Base-by-base conservation (phyloP, 805 yeast genomes). In the Starmerella sp. region DNA sequence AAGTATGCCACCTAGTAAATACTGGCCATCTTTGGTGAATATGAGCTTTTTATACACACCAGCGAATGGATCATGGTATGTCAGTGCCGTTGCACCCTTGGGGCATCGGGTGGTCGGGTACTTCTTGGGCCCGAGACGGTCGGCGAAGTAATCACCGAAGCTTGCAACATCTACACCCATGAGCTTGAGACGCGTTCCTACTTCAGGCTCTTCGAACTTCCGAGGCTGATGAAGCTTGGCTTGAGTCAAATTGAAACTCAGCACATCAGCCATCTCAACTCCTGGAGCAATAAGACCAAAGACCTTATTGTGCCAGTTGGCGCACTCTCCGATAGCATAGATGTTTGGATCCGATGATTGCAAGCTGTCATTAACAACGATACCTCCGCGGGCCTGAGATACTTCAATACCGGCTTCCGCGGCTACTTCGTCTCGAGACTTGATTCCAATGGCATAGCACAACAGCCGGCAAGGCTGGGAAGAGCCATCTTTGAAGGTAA, bases 81-180 rank as follows among this genome's bases (percentile, higher is more conserved):
- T 62, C 30, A 70, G 55, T 2, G 69, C 61, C 22, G 63, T 58
- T 8, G 64, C 63, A 22, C 59, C 63, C 41, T 51, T 53, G 28
- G 54, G 57, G 14, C 46, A 37, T 4, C 52, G 48, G 34, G 39
- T 35, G n/a, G 29, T 39, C 6, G 73, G 72, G 5, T 67, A 52
- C 67, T 70, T 68, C 49, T 64, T 66, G 22, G 73, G 70, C n/a
- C 71, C 72, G 41, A 61, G 58, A 22, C 58, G 62, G 52, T 70
- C 73, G 3, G 72, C 70, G 57, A 70, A 70, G 49, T 66, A 69
- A 52, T 70, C 73, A 29, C 73, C 73, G 63, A 70, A 70, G 6
- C 72, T 67, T 29, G 72, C 73, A 22, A 69, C 73, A 51, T 70
- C 70, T 30, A 69, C 72, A 13, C 73, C 73, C 71, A 70, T 68